Conservation (phyloP, 192 early-diverging fungal genomes). For the Coemansia sp. region DNA sequence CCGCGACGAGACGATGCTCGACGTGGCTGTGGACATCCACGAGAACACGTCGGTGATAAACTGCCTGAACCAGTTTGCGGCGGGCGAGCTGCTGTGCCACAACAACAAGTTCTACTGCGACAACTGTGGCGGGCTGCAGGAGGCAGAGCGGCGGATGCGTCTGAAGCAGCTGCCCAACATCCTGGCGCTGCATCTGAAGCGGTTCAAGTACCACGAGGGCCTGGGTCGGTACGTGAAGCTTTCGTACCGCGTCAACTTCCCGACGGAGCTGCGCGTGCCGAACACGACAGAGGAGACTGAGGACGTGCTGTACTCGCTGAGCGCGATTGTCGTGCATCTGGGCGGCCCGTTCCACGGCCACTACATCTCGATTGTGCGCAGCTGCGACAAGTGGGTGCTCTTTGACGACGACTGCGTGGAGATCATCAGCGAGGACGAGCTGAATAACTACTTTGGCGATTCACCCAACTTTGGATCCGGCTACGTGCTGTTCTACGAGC, state of each 20-base stretch:
- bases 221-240: conserved; percentile 92
- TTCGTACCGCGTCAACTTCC: conserved; percentile 92
- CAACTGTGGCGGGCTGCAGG: conserved; percentile 89
- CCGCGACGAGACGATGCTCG: conserved; percentile 92
- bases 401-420: conserved; percentile 98
- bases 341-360: conserved; percentile 97
- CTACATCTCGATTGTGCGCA: conserved; percentile 91
- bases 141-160: conserved; percentile 98
- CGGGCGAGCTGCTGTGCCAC: conserved; percentile 89
- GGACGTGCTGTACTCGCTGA: conserved; percentile 85
- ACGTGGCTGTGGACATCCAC: conserved; percentile 95
- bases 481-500: conserved; percentile 80
- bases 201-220: conserved; percentile 97
- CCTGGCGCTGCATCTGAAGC: conserved; percentile 91
- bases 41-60: conserved; percentile 92
- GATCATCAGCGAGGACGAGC: conserved; percentile 73
- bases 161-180: conserved; percentile 93
- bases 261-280: conserved; percentile 89
- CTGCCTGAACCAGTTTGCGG: conserved; percentile 96
- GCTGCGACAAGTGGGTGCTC: conserved; percentile 82
- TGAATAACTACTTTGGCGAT: conserved; percentile 81
- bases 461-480: conserved; percentile 71
- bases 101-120: conserved; percentile 99
- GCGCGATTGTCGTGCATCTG: conserved; percentile 91
- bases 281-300: conserved; percentile 91